Percentiles rank a stretch among this genome's conserved stretches.
These are phyloP conservation scores for Botrytis fragariae DNA, from an alignment of 2,329 filamentous ascomycete genomes.

Conservation along the genomic window DNA sequence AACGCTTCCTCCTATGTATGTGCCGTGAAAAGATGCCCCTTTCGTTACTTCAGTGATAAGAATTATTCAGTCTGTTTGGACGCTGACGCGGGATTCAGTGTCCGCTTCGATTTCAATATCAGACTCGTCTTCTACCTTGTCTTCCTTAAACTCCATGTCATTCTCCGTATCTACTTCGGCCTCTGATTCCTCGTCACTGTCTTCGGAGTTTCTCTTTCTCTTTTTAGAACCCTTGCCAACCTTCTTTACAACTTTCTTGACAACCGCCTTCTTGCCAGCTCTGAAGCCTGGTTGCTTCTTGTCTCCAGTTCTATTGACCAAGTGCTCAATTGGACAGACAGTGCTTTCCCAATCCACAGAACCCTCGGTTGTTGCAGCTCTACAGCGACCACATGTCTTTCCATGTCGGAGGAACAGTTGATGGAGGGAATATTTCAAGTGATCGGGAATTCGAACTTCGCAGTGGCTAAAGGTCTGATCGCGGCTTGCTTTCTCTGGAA, in stretches of 20 bases:
- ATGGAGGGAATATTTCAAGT: constrained; percentile 55
- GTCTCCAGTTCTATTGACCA: constrained; percentile 56
- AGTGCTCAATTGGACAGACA: constrained; percentile 62
- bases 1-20: background rate
- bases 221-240: constrained; percentile 20
- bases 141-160: constrained; percentile 2
- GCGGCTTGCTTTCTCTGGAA: constrained; percentile 49
- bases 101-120: background rate
- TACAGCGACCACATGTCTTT: constrained; percentile 48
- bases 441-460: constrained; percentile 51
- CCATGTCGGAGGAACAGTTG: constrained; percentile 55
- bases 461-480: constrained; percentile 52
- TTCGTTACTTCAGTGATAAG: no score
- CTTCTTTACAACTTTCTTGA: constrained; percentile 6
- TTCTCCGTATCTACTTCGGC: constrained; percentile 7
- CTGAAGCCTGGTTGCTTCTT: constrained; percentile 42
- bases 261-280: constrained; percentile 2
- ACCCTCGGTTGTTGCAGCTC: constrained; percentile 51
- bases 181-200: constrained; percentile 24
- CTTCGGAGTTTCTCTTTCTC: constrained; percentile 24
- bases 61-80: background rate
- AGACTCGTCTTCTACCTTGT: background rate
- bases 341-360: constrained; percentile 59
- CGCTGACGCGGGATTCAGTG: background rate
- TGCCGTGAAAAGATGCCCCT: background rate